Base-by-base conservation (phyloP, 129 eudicot genomes). In the sunflower (Helianthus annuus) region DNA sequence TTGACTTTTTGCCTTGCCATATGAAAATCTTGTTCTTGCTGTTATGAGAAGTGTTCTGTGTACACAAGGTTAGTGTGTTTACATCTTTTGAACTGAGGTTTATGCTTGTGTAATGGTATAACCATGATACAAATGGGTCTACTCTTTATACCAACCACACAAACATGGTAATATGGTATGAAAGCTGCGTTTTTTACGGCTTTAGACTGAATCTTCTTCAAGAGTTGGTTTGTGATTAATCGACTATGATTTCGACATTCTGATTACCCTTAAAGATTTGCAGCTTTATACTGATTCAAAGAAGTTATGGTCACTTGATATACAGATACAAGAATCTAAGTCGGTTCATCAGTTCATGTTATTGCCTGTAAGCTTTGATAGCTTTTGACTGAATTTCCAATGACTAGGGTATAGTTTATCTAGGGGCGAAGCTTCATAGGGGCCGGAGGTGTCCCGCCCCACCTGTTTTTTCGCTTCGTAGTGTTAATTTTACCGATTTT, bases 101-200 rank as follows among this genome's bases (percentile, higher is more conserved):
- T 12, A 54, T 39, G 22, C 55, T 19, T 13, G 44, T 40, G 12
- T 38, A 38, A 12, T 55, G 40, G 52, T 70, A 70, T 55, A 7
- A 40, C 66, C 36, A 38, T 38, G n/a, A 38, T 36, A 53, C 39
- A 69, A 53, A 38, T 19, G 65, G 75, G 32, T 55, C 17, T 70
- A 54, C 75, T 36, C 24, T 17, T 48, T 17, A 36, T 29, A 29
- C 36, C 62, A 36, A 29, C 36, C 62, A 36, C 36, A 48, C 34
- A 27, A 7, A 8, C 45, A 42, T 42, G 4, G 36, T 46, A 11
- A 22, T 5, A 13, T 51, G 51, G 62, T 73, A 10, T 5, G 45
- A 60, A 59, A 14, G 12, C 48, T 2, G 32, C 3, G n/a, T 13
- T 48, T 32, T 3, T 29, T 59, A 45, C 48, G 48, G 15, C 69